These are phyloP conservation scores for Fusarium mexicanum DNA, from an alignment of 2,329 filamentous ascomycete species.

Conservation along the genomic window DNA sequence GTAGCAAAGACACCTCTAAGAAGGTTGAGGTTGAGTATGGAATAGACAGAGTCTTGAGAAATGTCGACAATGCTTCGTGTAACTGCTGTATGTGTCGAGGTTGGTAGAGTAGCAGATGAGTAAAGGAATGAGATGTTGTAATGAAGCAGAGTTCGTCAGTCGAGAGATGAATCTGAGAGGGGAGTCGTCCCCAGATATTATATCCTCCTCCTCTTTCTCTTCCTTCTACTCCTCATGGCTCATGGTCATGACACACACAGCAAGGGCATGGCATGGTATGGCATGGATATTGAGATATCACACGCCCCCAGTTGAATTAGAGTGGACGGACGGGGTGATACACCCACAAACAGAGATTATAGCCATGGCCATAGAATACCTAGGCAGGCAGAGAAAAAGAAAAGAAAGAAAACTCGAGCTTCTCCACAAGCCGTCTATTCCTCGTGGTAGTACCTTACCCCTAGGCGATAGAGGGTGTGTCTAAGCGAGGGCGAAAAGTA, in stretches of 20 bases:
- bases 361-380: background rate
- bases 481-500: background rate
- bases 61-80: background rate
- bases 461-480: conserved; percentile 6
- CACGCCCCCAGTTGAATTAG: conserved; percentile 23
- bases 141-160: conserved; percentile 8
- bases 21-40: background rate
- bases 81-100: background rate
- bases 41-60: background rate
- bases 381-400: background rate
- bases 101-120: background rate
- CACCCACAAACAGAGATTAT: conserved; percentile 28
- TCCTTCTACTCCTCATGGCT: background rate
- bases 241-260: conserved; percentile 17
- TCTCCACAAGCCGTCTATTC: conserved; percentile 45
- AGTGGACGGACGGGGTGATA: conserved; percentile 12
- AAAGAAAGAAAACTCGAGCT: conserved; percentile 19
- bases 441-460: conserved; percentile 29
- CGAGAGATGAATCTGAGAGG: background rate
- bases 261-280: conserved; percentile 12
- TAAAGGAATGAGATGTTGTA: conserved; percentile 4
- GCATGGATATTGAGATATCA: conserved; percentile 9
- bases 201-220: conserved; percentile 24
- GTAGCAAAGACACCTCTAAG: background rate
- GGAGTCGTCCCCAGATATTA: conserved; percentile 35